Base-by-base conservation (phyloP, 1,139 yeast species). In the Taiozyma onychis region DNA sequence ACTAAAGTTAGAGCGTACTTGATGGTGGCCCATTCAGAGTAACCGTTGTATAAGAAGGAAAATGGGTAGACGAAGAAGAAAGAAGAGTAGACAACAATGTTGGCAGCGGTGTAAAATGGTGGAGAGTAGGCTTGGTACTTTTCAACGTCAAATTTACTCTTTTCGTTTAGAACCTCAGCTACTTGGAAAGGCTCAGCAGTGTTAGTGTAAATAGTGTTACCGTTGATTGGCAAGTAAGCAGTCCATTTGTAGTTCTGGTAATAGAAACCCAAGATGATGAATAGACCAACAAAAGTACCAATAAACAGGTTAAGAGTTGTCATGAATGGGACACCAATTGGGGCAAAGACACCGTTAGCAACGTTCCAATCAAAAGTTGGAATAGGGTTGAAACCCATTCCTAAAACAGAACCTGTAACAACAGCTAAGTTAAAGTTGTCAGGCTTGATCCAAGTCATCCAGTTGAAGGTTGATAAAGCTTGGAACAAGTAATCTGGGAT, bases 361-460 rank as follows among this genome's bases (percentile, higher is more conserved):
- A 78, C 64, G 56, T 75, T 76, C 80, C 81, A 79, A 59, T 77
- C 85, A 58, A 80, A 76, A 52, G 78, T 58, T 1, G 82, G 64
- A 47, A 76, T 57, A 14, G 86, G 87, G 58, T 80, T 80, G 47
- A 80, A 57, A 1, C 86, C 86, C 14, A 81, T 61, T 18, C 87
- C 87, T 24, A 60, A 51, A 13, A 61, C 57, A 4, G 74, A 63
- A 3, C 88, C 89, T 2, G 83, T 78, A 41, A 83, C 68, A 10
- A 71, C 68, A 10, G 81, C 84, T 46, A 83, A 64, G 50, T 75
- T 73, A 56, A 77, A 69, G 60, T 79, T 81, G 39, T 72, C 57
- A 21, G 86, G 86, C 5, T 72, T 67, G 46, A 81, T 80, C 88
- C 88, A 83, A 4, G 82, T 75, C 63, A 78, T 74, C 86, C 87